A percentile compares a stretch with the other conserved stretches of the same genome.
Evolutionary conservation across 148 eudicot species (phyloP).

Genomic region (Cornus suecica): DNA sequence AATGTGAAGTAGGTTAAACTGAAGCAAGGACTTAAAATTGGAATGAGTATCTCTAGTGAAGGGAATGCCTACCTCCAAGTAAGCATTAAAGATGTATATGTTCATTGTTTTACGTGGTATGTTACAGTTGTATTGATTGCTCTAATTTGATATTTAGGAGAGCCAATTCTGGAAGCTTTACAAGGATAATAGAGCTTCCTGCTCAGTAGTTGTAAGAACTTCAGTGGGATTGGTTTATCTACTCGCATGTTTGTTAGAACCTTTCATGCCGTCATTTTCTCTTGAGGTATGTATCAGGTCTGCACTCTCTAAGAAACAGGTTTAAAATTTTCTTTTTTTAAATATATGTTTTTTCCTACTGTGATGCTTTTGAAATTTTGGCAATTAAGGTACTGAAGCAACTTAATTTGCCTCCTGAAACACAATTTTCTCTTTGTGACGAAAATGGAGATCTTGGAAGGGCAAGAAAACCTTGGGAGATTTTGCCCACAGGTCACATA

Average conservation of each 20-base stretch:
- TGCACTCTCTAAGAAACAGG: neutral
- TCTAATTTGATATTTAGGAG: neutral
- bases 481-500: constrained; percentile 61
- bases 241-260: constrained; percentile 75
- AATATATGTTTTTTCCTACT: neutral
- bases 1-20: constrained; percentile 54
- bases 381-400: constrained; percentile 63
- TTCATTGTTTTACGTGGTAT: neutral
- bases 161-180: constrained; percentile 30
- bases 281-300: constrained; percentile 38
- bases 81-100: constrained; percentile 11
- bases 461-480: constrained; percentile 63
- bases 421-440: constrained; percentile 53
- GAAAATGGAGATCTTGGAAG: constrained; percentile 50
- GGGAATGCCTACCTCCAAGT: constrained; percentile 87
- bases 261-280: constrained; percentile 82
- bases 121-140: neutral
- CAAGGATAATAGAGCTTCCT: constrained; percentile 60
- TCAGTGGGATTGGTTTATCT: constrained; percentile 68
- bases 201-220: constrained; percentile 74
- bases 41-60: constrained; percentile 73
- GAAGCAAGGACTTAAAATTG: constrained; percentile 71
- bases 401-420: constrained; percentile 54
- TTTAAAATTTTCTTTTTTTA: neutral
- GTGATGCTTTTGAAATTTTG: neutral